Base-by-base conservation (phyloP, 108 stramenopile genomes). In the Cyclotella atomus region DNA sequence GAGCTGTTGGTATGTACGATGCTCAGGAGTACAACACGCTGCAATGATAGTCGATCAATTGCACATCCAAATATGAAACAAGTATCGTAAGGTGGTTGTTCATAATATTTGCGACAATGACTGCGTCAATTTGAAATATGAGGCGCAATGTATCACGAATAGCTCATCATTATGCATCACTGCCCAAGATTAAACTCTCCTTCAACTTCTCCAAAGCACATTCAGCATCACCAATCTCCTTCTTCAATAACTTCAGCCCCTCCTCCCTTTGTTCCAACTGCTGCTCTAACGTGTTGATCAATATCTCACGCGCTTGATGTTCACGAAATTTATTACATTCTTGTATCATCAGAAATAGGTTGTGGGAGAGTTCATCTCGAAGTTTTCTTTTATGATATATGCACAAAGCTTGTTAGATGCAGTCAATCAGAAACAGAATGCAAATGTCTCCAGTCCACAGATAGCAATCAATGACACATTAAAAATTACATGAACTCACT, bases 261-360 rank as follows among this genome's bases (percentile, higher is more conserved):
- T 59, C 30, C 46, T 75, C 52, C 27, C 91, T 78, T 66, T 79
- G 76, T 54, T 73, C 73, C 50, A 92, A 53, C 68, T 95, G 91
- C 38, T 79, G 70, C 65, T 95, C 90, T 41, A 95, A 54, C 12
- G 90, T 66, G 46, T 77, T 79, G 59, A 95, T 95, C 61, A 95
- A 46, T 38, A 89, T 38, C 59, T 95, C 94, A 12, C 91, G 79
- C 0, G 90, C 85, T 79, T 95, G 94, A 81, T 95, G 94, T 68
- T 95, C 94, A 7, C 94, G 78, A 72, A 95, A 92, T 76, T 95
- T 95, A 71, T 95, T 95, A 56, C 90, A 89, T 83, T 92, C 91
- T 76, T 95, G 88, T 28, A 95, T 59, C 90, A 95, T 92, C 8
- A 92, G 82, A 75, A 92, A 92, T 0, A 92, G 59, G 59, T 91